Evolutionary conservation across 352 stramenopile species (phyloP).

Genomic region (Pythium guiyangense): DNA sequence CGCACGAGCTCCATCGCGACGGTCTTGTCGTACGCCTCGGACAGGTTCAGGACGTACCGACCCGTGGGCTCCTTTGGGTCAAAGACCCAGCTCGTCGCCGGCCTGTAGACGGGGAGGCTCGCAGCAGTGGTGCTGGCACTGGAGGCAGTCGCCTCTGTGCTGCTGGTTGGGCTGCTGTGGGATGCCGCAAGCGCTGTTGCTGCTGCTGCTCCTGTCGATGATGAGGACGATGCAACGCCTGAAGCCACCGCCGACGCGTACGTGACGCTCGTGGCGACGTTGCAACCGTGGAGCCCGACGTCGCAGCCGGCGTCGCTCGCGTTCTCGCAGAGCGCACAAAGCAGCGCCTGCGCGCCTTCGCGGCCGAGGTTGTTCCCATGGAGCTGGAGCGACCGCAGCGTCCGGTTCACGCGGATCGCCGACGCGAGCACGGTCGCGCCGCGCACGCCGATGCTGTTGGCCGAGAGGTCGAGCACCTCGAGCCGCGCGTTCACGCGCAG

Average conservation of each 20-base stretch:
- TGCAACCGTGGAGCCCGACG: conserved; percentile 60
- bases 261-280: conserved; percentile 32
- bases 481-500: conserved; percentile 59
- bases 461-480: conserved; percentile 63
- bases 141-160: background rate
- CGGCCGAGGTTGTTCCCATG: conserved; percentile 74
- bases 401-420: conserved; percentile 49
- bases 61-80: conserved; percentile 67
- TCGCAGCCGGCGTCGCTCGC: conserved; percentile 42
- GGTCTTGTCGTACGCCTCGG: conserved; percentile 75
- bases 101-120: conserved; percentile 39
- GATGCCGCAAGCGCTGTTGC: no score
- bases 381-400: conserved; percentile 57
- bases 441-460: conserved; percentile 76
- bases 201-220: no score
- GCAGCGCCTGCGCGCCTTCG: conserved; percentile 62
- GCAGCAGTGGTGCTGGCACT: background rate
- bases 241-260: background rate
- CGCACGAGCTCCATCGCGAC: conserved; percentile 72
- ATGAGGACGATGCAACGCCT: background rate
- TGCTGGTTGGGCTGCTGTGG: no score
- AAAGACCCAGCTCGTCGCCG: conserved; percentile 42
- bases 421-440: conserved; percentile 68
- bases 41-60: conserved; percentile 59
- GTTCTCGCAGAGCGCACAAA: conserved; percentile 65